Evolutionary conservation across 2,329 filamentous ascomycete species (phyloP), one percentile per base, ranked within the genome.

Genomic region (Fusarium sp.): DNA sequence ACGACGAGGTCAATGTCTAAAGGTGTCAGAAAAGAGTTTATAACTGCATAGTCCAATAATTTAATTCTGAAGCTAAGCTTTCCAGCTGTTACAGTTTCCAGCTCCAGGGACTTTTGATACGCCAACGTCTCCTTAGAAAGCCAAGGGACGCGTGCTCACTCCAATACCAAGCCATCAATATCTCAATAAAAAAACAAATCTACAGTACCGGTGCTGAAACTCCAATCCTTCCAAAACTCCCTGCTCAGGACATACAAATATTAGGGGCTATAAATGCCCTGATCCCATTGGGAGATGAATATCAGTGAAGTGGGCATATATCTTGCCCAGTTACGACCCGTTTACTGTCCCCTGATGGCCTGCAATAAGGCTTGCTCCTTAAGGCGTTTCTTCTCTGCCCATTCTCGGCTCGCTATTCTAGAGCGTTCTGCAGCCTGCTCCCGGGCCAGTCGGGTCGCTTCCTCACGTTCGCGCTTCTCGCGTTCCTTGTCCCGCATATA

Each of bases 351-450:
- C 25, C 45, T 55, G 5, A 68, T 65, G 18, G 64, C 57, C 30
- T 69, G 71, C 37, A 47, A 67, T 41, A 73, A 47, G 27, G 73
- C 71, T 43, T 68, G 49, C 57, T 80, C 79, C 74, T 82, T 85
- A 20, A 77, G 80, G 40, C 82, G 81, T 74, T 87, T 85, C 78
- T 85, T 88, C 75, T 89, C 87, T 13, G 88, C 88, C 88, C 88
- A 90, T 71, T 89, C 86, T 34, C 88, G 84, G 69, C 87, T 87
- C 62, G 86, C 83, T 75, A 83, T 81, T 56, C 88, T 83, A 56
- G 87, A 88, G 72, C 86, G 83, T 77, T 90, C 88, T 12, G 89
- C 88, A 25, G 89, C 89, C 72, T 88, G 82, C 71, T 88, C 85
- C 46, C 89, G 82, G 10, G 88, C 88, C 57, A 81, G 73, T 72